A percentile compares a stretch with the other conserved stretches of the same genome.
phyloP scores from a whole-genome alignment of 2,329 filamentous ascomycete genomes.

The Botryosphaeria dothidea region DNA sequence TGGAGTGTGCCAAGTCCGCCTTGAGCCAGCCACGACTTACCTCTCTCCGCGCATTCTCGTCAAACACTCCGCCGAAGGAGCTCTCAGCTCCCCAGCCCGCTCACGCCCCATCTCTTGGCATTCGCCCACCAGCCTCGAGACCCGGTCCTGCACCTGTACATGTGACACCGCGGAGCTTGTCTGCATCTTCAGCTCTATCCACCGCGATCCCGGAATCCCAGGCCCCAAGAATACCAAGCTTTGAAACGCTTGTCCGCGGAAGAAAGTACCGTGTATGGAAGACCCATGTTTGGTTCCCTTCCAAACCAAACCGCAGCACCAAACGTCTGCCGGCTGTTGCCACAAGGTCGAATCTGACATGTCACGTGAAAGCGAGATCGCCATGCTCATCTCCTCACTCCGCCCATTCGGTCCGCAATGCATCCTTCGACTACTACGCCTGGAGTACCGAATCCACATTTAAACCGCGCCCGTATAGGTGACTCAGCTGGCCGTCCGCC shows the following conservation, averaged over 20 bases:
- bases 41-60: neutral
- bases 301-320: neutral
- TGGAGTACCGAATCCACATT: neutral
- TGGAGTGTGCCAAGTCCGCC: neutral
- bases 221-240: neutral
- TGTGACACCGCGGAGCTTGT: conserved; percentile 7
- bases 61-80: neutral
- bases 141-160: neutral
- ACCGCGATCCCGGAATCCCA: too few relatives aligned
- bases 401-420: neutral
- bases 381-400: neutral
- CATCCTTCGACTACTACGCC: neutral
- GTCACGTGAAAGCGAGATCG: too few relatives aligned
- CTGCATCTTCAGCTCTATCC: neutral
- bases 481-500: neutral
- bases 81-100: neutral
- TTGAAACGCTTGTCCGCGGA: neutral
- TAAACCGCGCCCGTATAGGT: neutral
- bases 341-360: too few relatives aligned
- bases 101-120: neutral
- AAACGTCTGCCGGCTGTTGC: neutral
- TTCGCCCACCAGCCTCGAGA: neutral
- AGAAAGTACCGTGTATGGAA: neutral
- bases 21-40: neutral
- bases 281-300: neutral